These are phyloP conservation scores for Collybia sordida DNA, from an alignment of 768 basidiomycete genomes.

Conservation along the genomic window DNA sequence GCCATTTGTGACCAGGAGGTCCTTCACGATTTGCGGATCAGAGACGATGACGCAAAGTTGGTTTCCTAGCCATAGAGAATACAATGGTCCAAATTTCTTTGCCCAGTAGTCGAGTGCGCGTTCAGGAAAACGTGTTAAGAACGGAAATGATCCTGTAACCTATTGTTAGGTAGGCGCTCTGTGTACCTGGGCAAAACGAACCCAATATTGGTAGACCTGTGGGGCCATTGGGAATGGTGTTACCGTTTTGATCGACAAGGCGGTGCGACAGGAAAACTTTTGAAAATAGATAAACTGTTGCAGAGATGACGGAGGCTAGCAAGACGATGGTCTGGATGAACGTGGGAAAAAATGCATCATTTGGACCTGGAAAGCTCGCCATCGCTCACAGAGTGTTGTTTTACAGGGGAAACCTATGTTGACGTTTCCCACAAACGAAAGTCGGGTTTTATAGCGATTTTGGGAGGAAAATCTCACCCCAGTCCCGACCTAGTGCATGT, in stretches of 20 bases:
- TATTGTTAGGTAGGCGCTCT: not conserved
- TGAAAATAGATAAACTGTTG: slow-evolving; percentile 17
- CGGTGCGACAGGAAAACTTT: slow-evolving; percentile 8
- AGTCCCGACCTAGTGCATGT: too few relatives aligned
- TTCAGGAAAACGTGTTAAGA: slow-evolving; percentile 42
- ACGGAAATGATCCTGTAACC: slow-evolving; percentile 31
- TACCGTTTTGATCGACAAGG: slow-evolving; percentile 13
- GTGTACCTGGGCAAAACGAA: slow-evolving; percentile 3
- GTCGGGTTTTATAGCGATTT: too few relatives aligned
- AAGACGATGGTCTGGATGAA: slow-evolving; percentile 17
- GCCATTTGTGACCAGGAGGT: slow-evolving; percentile 44
- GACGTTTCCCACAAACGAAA: too few relatives aligned
- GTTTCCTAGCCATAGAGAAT: slow-evolving; percentile 46
- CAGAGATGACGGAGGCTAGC: slow-evolving; percentile 22
- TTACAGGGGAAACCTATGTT: too few relatives aligned
- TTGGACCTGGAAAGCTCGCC: slow-evolving; percentile 13
- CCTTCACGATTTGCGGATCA: slow-evolving; percentile 41
- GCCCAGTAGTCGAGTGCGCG: slow-evolving; percentile 40
- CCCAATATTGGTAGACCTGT: slow-evolving; percentile 20
- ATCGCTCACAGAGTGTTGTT: not conserved
- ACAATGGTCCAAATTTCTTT: slow-evolving; percentile 40
- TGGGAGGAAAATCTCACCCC: too few relatives aligned
- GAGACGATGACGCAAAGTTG: slow-evolving; percentile 47
- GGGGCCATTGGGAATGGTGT: slow-evolving; percentile 20
- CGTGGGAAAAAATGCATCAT: slow-evolving; percentile 5